Base-by-base conservation (phyloP, 345 rosid species). In the Combretum micranthum region DNA sequence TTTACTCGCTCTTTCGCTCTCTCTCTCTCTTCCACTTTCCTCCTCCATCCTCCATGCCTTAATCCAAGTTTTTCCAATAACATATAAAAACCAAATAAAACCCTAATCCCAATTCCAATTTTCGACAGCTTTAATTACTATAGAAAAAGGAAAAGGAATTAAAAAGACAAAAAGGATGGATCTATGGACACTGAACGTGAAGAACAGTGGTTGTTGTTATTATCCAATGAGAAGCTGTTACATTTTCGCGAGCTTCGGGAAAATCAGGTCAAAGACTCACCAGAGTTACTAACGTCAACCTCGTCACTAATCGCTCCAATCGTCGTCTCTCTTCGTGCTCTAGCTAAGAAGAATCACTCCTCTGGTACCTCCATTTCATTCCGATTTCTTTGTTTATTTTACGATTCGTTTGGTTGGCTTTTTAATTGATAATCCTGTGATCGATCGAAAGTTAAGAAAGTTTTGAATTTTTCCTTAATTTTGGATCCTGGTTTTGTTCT, bases 181-280 rank as follows among this genome's bases (percentile, higher is more conserved):
- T 77, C 79, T 74, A 22, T 75, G 76, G 66, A 70, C 78, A 2
- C 60, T 80, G 45, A 72, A 69, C 49, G 60, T 80, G 48, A 73
- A 80, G 70, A 75, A 55, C 68, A 47, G 72, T 1, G 63, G 48
- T 59, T 39, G 63, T n/a, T 46, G 63, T 63, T 70, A 69, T 44
- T 42, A 69, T 20, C 62, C 62, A 48, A 49, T 49, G 54, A 66
- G 71, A 61, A 72, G 56, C 45, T 63, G 56, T 42, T 69, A 50
- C 43, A 60, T 65, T 53, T 12, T 49, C 59, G 43, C 20, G 52
- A 53, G 43, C 37, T 22, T 18, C 22, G 3, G 47, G 64, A 20
- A 14, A 50, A 50, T 32, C 55, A 1, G 64, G 53, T 9, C 44
- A 52, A 15, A 21, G 50, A 44, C 23, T 26, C 15, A 0, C 43